Conservation (phyloP, 345 rosid species). For the Limnanthes douglasii region DNA sequence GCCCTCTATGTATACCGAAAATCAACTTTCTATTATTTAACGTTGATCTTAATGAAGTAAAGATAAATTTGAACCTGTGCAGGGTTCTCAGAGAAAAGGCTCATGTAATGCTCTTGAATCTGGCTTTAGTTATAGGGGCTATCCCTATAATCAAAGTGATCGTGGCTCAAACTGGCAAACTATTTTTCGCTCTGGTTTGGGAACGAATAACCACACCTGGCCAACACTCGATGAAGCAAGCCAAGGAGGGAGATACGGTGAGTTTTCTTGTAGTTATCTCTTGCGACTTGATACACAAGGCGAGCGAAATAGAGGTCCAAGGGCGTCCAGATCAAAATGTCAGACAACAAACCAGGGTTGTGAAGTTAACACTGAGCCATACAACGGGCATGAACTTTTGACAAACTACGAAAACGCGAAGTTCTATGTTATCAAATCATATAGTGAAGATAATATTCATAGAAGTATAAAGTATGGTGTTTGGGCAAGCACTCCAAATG, state of each 20-base stretch:
- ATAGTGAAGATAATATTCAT: constrained; percentile 86
- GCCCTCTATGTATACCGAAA: not conserved
- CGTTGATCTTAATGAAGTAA: constrained; percentile 10
- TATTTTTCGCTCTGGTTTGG: constrained; percentile 16
- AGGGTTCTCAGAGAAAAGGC: constrained; percentile 28
- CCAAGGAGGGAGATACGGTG: constrained; percentile 24
- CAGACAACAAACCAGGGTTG: too few relatives aligned
- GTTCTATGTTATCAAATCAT: constrained; percentile 79
- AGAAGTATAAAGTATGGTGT: constrained; percentile 80
- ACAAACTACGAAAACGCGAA: constrained; percentile 42
- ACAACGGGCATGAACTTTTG: constrained; percentile 23
- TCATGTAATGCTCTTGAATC: constrained; percentile 29
- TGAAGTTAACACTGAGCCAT: constrained; percentile 10
- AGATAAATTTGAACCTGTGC: constrained; percentile 14
- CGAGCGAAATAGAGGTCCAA: constrained; percentile 48
- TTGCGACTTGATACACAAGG: constrained; percentile 28
- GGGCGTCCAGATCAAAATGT: constrained; percentile 34
- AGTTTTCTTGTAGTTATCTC: constrained; percentile 23
- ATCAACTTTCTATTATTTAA: not conserved
- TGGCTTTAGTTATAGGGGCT: constrained; percentile 24
- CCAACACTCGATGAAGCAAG: constrained; percentile 30
- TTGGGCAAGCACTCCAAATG: constrained; percentile 83
- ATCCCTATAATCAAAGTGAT: constrained; percentile 15
- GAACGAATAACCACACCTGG: constrained; percentile 25
- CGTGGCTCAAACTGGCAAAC: constrained; percentile 20